Base-by-base conservation (phyloP, 192 early-diverging fungal species). In the Mortierella claussenii region DNA sequence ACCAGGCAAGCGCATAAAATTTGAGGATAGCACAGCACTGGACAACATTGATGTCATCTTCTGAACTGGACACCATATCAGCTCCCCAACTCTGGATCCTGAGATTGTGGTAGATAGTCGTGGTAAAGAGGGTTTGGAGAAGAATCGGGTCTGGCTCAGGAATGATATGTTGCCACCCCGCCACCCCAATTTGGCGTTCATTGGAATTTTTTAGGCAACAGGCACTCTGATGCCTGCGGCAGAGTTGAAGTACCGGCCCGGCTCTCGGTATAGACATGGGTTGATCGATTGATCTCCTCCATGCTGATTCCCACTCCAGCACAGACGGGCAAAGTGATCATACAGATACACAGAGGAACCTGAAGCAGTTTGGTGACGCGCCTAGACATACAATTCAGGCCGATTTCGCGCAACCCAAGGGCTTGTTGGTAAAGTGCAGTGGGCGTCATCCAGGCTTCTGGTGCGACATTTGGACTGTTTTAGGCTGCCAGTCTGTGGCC, bases 11-110 rank as follows among this genome's bases (percentile, higher is more conserved):
- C 60, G 55, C 7, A 79, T 89, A 30, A 55, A 80, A 60, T 90
- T 92, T 78, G 79, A 71, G 1, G 90, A 92, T 66, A 86, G 83
- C 24, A 85, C 82, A 3, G 64, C 64, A 26, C 23, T 80, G 24
- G 81, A 85, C 8, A 42, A 81, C 26, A 76, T 90, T 15, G 90
- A 92, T 69, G 48, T 54, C 4, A 73, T 90, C 24, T 89, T 82
- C 46, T 88, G 87, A 55, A 92, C 90, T 0, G 90, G 90, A 3
- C 90, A 88, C 69, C 47, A 80, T 3, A 85, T 82, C 60, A 76
- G 81, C 12, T 75, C 80, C 52, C 81, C 82, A 0, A 87, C 84
- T 52, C 53, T 91, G 43, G 79, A 83, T 37, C 55, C 78, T 10
- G 60, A 68, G 24, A 66, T 79, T n/a, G 50, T 89, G 1, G 67